A percentile compares a stretch with the other conserved stretches of the same genome.
phyloP scores from a whole-genome alignment of 257 asterid genomes.

The Craterostigma plantagineum region DNA sequence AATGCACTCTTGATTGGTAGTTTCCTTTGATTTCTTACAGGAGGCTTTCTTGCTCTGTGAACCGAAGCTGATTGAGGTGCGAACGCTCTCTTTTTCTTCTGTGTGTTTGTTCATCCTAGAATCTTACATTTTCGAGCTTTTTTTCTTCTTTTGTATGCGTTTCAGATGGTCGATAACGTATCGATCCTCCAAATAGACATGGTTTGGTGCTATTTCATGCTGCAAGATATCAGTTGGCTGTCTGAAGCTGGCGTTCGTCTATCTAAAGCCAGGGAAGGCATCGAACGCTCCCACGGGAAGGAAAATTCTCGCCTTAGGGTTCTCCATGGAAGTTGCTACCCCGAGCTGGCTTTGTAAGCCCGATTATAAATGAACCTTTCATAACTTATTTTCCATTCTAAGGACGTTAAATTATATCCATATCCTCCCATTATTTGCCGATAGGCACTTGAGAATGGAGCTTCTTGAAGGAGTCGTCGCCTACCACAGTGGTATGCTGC shows the following conservation, averaged over 20 bases:
- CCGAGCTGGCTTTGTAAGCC: conserved; percentile 76
- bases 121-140: conserved; percentile 5
- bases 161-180: conserved; percentile 85
- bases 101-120: no score
- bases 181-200: conserved; percentile 85
- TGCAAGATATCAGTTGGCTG: conserved; percentile 81
- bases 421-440: conserved; percentile 8
- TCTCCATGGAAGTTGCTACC: conserved; percentile 71
- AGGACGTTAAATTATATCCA: conserved; percentile 5
- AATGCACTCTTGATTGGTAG: no score
- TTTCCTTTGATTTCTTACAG: conserved; percentile 24
- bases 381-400: conserved; percentile 3
- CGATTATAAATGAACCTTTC: background rate
- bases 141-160: conserved; percentile 15
- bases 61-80: conserved; percentile 64
- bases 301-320: conserved; percentile 71
- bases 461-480: conserved; percentile 90
- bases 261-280: conserved; percentile 72
- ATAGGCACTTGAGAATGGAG: conserved; percentile 76
- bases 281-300: conserved; percentile 89
- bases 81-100: conserved; percentile 9
- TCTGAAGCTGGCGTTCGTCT: conserved; percentile 81
- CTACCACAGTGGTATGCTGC: conserved; percentile 52
- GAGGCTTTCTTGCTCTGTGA: conserved; percentile 85
- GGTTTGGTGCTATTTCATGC: conserved; percentile 98